Conservation (phyloP, 1,284 basidiomycete species). For the Cryptococcus sp. region DNA sequence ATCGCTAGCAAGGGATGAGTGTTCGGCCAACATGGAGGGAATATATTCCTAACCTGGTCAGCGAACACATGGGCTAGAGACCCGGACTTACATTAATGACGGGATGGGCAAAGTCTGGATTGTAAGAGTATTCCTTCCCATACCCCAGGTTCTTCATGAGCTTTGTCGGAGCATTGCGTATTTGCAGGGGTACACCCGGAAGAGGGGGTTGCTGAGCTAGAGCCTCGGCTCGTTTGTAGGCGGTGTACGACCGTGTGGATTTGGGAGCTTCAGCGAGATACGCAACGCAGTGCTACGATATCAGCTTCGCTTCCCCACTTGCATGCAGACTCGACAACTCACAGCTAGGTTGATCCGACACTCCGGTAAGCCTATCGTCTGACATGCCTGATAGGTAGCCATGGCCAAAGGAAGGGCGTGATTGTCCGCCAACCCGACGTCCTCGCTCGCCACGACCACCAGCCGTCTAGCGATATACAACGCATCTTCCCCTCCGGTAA, state of each 20-base stretch:
- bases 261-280: constrained; percentile 80
- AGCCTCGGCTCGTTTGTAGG: constrained; percentile 65
- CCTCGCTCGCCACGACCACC: constrained; percentile 78
- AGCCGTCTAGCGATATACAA: constrained; percentile 75
- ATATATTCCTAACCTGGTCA: constrained; percentile 46
- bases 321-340: constrained; percentile 6
- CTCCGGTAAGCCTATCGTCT: constrained; percentile 78
- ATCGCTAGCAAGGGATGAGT: constrained; percentile 27
- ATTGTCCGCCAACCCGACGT: constrained; percentile 71
- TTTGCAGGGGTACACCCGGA: constrained; percentile 58
- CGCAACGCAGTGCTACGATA: constrained; percentile 60
- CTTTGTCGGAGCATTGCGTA: constrained; percentile 81
- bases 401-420: constrained; percentile 69
- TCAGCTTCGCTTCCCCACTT: constrained; percentile 40
- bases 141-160: constrained; percentile 79
- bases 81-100: constrained; percentile 59
- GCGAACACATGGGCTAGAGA: no score
- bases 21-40: constrained; percentile 44
- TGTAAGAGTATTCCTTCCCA: constrained; percentile 66
- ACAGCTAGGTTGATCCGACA: constrained; percentile 45
- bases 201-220: constrained; percentile 52
- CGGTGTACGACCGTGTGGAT: constrained; percentile 70
- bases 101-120: constrained; percentile 71
- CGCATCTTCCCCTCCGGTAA: constrained; percentile 80
- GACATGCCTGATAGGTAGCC: constrained; percentile 68